phyloP scores from a whole-genome alignment of 1,284 basidiomycete species.

The Leccinum angustisporum region DNA sequence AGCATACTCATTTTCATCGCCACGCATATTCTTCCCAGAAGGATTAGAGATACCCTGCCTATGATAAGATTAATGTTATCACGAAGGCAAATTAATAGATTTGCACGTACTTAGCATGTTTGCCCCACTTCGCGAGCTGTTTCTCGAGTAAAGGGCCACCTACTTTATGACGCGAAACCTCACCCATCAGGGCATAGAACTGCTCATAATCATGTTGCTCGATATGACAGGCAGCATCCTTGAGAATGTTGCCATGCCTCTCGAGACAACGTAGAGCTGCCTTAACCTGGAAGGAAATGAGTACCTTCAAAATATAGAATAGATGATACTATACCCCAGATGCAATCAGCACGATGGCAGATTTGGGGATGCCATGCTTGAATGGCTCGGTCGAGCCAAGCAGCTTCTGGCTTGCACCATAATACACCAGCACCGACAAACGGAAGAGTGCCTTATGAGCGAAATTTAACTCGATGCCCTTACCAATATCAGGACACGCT shows the following conservation, averaged over 20 bases:
- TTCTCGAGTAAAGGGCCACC: background rate
- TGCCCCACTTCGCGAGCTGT: background rate
- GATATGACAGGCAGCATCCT: background rate
- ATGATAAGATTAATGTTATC: background rate
- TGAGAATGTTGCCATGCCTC: background rate
- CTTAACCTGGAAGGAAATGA: slow-evolving; percentile 1
- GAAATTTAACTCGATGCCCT: background rate
- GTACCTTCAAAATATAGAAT: background rate
- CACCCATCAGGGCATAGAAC: background rate
- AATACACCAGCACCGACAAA: background rate
- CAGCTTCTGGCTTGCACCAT: slow-evolving; percentile 1
- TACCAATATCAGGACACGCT: background rate
- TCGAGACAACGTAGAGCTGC: background rate
- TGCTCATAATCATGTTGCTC: background rate
- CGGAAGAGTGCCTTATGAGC: background rate
- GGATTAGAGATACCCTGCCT: background rate
- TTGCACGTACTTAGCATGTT: background rate
- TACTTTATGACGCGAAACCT: background rate
- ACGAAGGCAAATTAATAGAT: background rate
- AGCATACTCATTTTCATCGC: background rate
- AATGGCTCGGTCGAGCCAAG: background rate
- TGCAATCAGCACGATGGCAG: background rate
- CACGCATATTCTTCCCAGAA: background rate
- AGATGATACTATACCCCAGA: background rate
- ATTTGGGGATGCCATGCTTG: background rate